Base-by-base conservation (phyloP, 371 early-diverging fungal genomes). In the Circinella minor region DNA sequence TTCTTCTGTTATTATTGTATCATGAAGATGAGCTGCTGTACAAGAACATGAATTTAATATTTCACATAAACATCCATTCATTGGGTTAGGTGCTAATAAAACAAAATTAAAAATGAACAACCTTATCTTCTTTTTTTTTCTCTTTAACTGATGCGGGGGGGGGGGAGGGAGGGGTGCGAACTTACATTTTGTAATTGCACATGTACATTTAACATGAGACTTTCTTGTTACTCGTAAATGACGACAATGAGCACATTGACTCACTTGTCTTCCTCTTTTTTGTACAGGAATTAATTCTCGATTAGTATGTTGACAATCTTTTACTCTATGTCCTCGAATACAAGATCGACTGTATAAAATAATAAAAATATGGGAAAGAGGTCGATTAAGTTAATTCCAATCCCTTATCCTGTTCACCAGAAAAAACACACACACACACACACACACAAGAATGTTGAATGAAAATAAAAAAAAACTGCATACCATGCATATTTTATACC, bases 171-270 rank as follows among this genome's bases (percentile, higher is more conserved):
- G 47, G 15, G 1, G 3, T 47, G 9, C 9, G n/a, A n/a, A 49
- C 49, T 7, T 15, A 57, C 57, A 6, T 57, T 5, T 18, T n/a
- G 18, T 8, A 57, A 57, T 34, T 8, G 57, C 57, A 57, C 57
- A 57, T 37, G 34, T 57, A n/a, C 57, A 57, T 34, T 57, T 57
- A 34, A 57, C 57, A 57, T 57, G 57, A 18, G 57, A 57, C 14
- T 57, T 57, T n/a, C 36, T 57, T 57, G 57, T 57, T 34, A 34
- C 57, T 57, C 57, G 57, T 34, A 57, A 57, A 57, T 57, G 57
- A 57, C 57, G 57, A 57, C 57, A 57, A 14, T 57, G 57, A 18
- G 18, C 7, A 34, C 57, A 57, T 34, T 57, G 57, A 34, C 57
- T 57, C 8, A 57, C 57, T 34, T 57, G 57, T 27, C 57, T 20